Percentiles rank a stretch among this genome's conserved stretches.
Evolutionary conservation across 1,284 basidiomycete species (phyloP).

Genomic region (Amylostereum areolatum): DNA sequence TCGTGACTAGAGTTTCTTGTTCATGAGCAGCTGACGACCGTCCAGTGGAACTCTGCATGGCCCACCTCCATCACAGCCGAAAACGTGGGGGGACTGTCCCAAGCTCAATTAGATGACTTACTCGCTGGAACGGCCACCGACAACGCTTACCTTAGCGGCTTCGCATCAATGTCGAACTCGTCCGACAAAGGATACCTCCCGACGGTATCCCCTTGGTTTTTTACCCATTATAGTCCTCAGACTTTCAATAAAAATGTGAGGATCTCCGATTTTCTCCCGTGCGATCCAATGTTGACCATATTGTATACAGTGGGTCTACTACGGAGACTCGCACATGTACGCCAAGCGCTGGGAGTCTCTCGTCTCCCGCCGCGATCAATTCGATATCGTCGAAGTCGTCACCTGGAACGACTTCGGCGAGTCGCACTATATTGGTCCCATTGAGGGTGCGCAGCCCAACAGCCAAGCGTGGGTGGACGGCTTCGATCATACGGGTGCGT

Average conservation of each 20-base stretch:
- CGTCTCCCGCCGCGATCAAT: conserved; percentile 36
- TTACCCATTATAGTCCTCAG: conserved; percentile 39
- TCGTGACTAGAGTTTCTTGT: neutral
- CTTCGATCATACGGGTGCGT: conserved; percentile 47
- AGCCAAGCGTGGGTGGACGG: conserved; percentile 60
- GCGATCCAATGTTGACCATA: conserved; percentile 11
- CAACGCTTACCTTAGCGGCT: conserved; percentile 18
- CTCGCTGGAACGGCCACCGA: conserved; percentile 31
- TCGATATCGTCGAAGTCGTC: conserved; percentile 52
- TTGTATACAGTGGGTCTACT: conserved; percentile 37
- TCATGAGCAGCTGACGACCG: no score
- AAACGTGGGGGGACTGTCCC: neutral
- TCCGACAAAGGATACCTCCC: conserved; percentile 26
- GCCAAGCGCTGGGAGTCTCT: conserved; percentile 52
- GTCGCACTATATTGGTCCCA: conserved; percentile 49
- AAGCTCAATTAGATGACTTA: conserved; percentile 22
- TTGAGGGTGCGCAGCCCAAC: conserved; percentile 43
- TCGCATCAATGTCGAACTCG: conserved; percentile 21
- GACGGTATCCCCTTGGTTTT: conserved; percentile 48
- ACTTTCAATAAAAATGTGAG: conserved; percentile 53
- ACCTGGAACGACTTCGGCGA: conserved; percentile 62
- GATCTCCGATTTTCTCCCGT: neutral
- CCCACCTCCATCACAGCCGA: neutral
- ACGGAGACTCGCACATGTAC: conserved; percentile 52
- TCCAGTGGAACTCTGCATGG: neutral